A percentile compares a stretch with the other conserved stretches of the same genome.
Evolutionary conservation across 257 asterid genomes (phyloP).

Genomic region (Asclepias syriaca): DNA sequence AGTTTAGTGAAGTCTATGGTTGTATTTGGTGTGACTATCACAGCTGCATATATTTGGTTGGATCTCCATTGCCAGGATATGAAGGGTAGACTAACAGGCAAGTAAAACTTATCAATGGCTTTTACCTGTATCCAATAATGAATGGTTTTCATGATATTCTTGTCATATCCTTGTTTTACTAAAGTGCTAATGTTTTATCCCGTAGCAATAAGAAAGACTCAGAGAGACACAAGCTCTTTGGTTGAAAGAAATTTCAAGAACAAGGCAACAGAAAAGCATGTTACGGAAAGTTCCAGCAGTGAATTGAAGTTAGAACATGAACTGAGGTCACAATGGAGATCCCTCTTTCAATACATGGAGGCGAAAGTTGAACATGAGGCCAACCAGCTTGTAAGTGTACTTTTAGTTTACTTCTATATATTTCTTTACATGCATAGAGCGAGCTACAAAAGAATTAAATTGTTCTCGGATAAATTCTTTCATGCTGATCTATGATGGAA

Average conservation of each 20-base stretch:
- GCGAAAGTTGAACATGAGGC: slow-evolving; percentile 47
- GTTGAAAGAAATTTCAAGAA: slow-evolving; percentile 56
- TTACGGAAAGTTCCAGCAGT: slow-evolving; percentile 23
- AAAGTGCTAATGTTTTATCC: slow-evolving; percentile 1
- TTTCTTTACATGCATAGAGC: neutral
- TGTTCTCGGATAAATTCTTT: neutral
- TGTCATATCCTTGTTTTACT: slow-evolving; percentile 6
- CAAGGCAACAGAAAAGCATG: slow-evolving; percentile 31
- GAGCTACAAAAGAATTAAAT: neutral
- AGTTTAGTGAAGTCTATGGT: slow-evolving; percentile 15
- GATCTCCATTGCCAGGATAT: slow-evolving; percentile 83
- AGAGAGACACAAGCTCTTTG: slow-evolving; percentile 68
- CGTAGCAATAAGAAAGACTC: slow-evolving; percentile 60
- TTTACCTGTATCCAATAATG: slow-evolving; percentile 3
- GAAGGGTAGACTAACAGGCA: slow-evolving; percentile 69
- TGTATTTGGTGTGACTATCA: slow-evolving; percentile 29
- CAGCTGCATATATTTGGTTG: slow-evolving; percentile 80
- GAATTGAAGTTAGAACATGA: slow-evolving; percentile 43
- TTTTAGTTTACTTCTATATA: neutral
- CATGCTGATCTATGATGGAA: neutral
- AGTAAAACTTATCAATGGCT: slow-evolving; percentile 11
- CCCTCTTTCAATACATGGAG: slow-evolving; percentile 67
- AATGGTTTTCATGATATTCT: neutral
- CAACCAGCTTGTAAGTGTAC: slow-evolving; percentile 58
- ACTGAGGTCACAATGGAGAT: slow-evolving; percentile 64